Conservation (phyloP, 768 basidiomycete genomes). For the Leccinum subtestaceum region DNA sequence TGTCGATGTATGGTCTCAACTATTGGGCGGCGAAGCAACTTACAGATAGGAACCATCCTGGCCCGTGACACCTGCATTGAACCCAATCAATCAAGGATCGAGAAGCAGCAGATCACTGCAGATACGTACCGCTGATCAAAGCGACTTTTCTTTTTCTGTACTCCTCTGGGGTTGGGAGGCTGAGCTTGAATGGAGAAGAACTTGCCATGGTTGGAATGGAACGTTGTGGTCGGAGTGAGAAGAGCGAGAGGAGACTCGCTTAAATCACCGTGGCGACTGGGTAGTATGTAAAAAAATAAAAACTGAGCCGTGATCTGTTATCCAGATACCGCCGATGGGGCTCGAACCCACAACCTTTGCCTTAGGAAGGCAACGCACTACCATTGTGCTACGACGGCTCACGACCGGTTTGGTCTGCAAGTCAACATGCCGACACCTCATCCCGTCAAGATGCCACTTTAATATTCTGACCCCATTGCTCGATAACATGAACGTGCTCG, state of each 20-base stretch:
- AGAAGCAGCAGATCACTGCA: neutral
- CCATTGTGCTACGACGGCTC: conserved; percentile 40
- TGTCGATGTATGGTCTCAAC: conserved; percentile 6
- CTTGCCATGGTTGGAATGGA: conserved; percentile 16
- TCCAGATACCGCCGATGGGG: conserved; percentile 37
- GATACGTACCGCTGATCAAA: conserved; percentile 74
- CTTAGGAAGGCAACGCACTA: conserved; percentile 41
- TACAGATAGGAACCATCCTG: conserved; percentile 96
- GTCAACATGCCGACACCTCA: neutral
- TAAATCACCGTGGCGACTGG: no score
- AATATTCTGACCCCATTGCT: neutral
- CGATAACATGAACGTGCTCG: conserved; percentile 64
- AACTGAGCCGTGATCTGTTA: conserved; percentile 21
- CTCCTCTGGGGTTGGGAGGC: conserved; percentile 72
- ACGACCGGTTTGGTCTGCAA: no score
- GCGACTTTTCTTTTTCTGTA: conserved; percentile 92
- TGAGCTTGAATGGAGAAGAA: conserved; percentile 40
- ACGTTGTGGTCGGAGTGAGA: neutral
- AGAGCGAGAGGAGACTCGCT: neutral
- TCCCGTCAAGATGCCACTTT: neutral
- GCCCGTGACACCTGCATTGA: conserved; percentile 78
- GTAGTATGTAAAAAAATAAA: conserved; percentile 3
- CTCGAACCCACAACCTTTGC: conserved; percentile 39
- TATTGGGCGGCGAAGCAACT: conserved; percentile 27
- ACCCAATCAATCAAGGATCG: conserved; percentile 9